These are phyloP conservation scores for Cokeromyces recurvatus DNA, from an alignment of 371 early-diverging fungal genomes.

Conservation along the genomic window DNA sequence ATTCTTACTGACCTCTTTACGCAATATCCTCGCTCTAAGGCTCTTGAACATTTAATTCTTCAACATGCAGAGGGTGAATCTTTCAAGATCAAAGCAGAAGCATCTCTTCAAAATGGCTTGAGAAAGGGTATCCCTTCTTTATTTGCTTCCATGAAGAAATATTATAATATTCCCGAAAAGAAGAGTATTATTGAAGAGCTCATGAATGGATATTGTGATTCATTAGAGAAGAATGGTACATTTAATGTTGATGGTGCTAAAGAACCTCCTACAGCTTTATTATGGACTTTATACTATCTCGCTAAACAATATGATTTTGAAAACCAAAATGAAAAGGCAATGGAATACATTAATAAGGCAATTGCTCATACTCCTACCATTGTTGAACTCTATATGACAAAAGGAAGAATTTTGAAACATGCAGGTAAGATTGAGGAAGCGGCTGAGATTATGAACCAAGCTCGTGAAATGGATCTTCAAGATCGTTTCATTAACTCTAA, in stretches of 20 bases:
- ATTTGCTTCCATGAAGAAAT: conserved; percentile 75
- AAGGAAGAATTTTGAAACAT: conserved; percentile 94
- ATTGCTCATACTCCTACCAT: conserved; percentile 82
- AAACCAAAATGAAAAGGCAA: conserved; percentile 62
- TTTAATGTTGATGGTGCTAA: conserved; percentile 42
- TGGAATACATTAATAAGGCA: conserved; percentile 75
- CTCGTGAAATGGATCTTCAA: conserved; percentile 86
- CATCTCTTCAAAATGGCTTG: conserved; percentile 65
- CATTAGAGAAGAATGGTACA: conserved; percentile 45
- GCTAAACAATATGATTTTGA: conserved; percentile 83
- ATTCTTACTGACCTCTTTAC: conserved; percentile 58
- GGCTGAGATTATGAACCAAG: conserved; percentile 73
- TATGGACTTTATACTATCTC: conserved; percentile 88
- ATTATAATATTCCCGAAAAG: conserved; percentile 70
- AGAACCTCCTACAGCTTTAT: conserved; percentile 77
- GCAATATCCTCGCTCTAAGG: conserved; percentile 81
- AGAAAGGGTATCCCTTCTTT: conserved; percentile 92
- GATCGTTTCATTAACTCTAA: conserved; percentile 96
- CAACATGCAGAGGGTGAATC: conserved; percentile 66
- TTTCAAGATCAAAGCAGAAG: conserved; percentile 62
- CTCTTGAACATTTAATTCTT: conserved; percentile 72
- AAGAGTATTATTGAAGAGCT: conserved; percentile 59
- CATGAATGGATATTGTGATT: conserved; percentile 54
- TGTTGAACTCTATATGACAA: conserved; percentile 89
- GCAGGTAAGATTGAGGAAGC: conserved; percentile 72